A percentile compares a stretch with the other conserved stretches of the same genome.
phyloP scores from a whole-genome alignment of 768 basidiomycete genomes.

The Termitomyces sp. region DNA sequence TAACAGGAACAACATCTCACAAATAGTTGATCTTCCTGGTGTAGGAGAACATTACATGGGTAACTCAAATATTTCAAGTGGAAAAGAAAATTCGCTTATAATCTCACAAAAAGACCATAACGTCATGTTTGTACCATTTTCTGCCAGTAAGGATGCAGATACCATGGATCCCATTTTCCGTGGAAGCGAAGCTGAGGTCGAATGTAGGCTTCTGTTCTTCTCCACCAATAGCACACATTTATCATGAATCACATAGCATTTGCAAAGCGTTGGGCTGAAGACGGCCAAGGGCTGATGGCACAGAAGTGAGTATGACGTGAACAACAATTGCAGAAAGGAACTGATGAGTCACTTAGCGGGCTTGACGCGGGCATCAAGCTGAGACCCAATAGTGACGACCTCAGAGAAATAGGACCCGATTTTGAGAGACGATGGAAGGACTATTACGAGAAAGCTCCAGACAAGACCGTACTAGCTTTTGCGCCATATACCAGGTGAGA shows the following conservation, averaged over 20 bases:
- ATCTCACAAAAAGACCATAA: slow-evolving; percentile 33
- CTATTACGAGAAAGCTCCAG: slow-evolving; percentile 46
- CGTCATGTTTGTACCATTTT: slow-evolving; percentile 28
- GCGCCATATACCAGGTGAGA: slow-evolving; percentile 34
- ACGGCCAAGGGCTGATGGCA: slow-evolving; percentile 30
- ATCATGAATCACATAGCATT: slow-evolving; percentile 4
- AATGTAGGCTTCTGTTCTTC: slow-evolving; percentile 26
- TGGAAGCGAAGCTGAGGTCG: slow-evolving; percentile 28
- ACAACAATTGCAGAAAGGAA: background rate
- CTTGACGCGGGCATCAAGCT: slow-evolving; percentile 29
- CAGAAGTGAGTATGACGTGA: slow-evolving; percentile 35
- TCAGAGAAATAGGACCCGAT: slow-evolving; percentile 39
- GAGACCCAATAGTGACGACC: slow-evolving; percentile 29
- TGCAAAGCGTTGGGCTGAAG: slow-evolving; percentile 10
- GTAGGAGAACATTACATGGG: slow-evolving; percentile 70
- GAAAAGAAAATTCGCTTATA: background rate
- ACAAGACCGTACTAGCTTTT: slow-evolving; percentile 48
- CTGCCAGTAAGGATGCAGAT: slow-evolving; percentile 37
- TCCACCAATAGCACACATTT: background rate
- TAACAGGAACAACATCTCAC: slow-evolving; percentile 37
- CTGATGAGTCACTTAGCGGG: slow-evolving; percentile 25
- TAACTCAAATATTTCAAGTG: slow-evolving; percentile 8
- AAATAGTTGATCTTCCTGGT: slow-evolving; percentile 62
- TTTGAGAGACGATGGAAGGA: slow-evolving; percentile 45
- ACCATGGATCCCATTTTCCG: slow-evolving; percentile 45